Conservation (phyloP, 768 basidiomycete species). For the Mycena alexandri region DNA sequence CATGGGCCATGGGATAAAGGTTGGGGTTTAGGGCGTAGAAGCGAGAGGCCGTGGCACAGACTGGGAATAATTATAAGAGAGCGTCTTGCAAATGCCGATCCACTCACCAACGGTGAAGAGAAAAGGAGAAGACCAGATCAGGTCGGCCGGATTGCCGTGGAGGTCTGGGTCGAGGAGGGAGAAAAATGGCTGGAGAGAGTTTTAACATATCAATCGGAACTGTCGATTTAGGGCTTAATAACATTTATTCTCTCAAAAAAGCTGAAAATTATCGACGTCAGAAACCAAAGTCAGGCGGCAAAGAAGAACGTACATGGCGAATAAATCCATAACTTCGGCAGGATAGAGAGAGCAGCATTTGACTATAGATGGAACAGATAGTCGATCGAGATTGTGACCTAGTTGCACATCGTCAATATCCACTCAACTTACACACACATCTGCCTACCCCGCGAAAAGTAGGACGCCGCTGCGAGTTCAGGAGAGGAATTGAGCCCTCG, state of each 20-base stretch:
- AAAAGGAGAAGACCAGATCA: constrained; percentile 69
- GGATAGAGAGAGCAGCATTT: constrained; percentile 63
- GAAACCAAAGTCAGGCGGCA: neutral
- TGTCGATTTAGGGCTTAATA: constrained; percentile 46
- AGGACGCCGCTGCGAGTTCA: constrained; percentile 52
- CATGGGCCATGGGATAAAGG: constrained; percentile 69
- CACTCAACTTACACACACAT: constrained; percentile 20
- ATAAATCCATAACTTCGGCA: constrained; percentile 64
- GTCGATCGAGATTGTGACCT: constrained; percentile 24
- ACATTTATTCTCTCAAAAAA: constrained; percentile 67
- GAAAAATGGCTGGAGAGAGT: constrained; percentile 61
- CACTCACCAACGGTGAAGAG: constrained; percentile 71
- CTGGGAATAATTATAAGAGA: constrained; percentile 46
- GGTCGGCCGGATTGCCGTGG: constrained; percentile 61
- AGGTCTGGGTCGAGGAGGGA: constrained; percentile 69
- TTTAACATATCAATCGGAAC: neutral
- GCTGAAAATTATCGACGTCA: constrained; percentile 42
- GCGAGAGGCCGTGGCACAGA: constrained; percentile 78
- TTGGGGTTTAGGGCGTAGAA: constrained; percentile 69
- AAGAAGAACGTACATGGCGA: constrained; percentile 59
- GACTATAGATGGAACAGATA: constrained; percentile 59
- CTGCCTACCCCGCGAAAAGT: constrained; percentile 51
- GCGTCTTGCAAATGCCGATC: neutral
- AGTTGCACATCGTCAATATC: constrained; percentile 31
- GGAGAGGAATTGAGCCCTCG: constrained; percentile 48